Evolutionary conservation across 106 monocot species (phyloP).

Genomic region (Vanilla planifolia): DNA sequence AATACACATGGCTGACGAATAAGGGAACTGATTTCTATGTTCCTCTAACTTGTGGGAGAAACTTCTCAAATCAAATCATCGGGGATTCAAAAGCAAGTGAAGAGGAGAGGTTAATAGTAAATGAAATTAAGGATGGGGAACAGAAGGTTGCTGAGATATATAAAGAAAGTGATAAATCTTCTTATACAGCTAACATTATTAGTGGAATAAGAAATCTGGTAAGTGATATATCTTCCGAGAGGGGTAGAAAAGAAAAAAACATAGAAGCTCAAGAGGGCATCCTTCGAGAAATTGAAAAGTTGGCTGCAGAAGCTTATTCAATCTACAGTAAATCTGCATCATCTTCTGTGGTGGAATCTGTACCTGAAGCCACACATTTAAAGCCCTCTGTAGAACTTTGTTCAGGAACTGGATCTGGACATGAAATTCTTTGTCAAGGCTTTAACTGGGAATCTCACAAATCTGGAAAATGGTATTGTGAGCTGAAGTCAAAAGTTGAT

Average conservation of each 20-base stretch:
- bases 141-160: conserved; percentile 7
- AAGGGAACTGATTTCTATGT: conserved; percentile 78
- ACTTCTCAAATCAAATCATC: conserved; percentile 18
- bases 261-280: conserved; percentile 75
- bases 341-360: conserved; percentile 40
- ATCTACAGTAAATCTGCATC: conserved; percentile 69
- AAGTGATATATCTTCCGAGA: conserved; percentile 73
- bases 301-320: conserved; percentile 94
- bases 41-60: conserved; percentile 46
- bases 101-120: background rate
- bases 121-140: conserved; percentile 1
- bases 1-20: conserved; percentile 77
- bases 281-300: conserved; percentile 89
- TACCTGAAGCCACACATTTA: conserved; percentile 18
- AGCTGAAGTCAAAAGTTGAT: conserved; percentile 48
- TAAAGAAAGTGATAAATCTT: conserved; percentile 13
- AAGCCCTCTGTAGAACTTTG: conserved; percentile 27
- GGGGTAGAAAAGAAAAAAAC: conserved; percentile 42
- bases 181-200: conserved; percentile 63
- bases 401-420: conserved; percentile 83
- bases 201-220: conserved; percentile 75
- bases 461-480: conserved; percentile 83
- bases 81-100: conserved; percentile 11
- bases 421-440: conserved; percentile 92
- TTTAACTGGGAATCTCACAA: conserved; percentile 99